Percentiles rank a stretch among this genome's conserved stretches.
These are phyloP conservation scores for Edaphochlamys debaryana DNA, from an alignment of 139 green algal genomes.

Conservation along the genomic window DNA sequence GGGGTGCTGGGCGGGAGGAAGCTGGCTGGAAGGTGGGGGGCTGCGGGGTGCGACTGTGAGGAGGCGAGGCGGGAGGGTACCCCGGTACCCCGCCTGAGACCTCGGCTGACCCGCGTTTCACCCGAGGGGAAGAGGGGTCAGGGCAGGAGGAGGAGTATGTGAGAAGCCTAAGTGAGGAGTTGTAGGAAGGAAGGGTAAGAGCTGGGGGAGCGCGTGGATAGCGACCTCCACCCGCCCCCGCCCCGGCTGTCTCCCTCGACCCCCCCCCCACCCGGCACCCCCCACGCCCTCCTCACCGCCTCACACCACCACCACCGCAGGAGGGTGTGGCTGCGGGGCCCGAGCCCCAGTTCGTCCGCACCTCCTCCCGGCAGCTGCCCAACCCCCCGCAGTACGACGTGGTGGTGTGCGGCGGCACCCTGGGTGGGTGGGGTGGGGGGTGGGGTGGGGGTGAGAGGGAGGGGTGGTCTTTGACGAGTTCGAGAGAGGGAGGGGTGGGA, in stretches of 20 bases:
- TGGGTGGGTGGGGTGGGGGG: constrained; percentile 76
- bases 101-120: no score
- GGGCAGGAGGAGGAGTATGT: no score
- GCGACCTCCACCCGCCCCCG: not conserved
- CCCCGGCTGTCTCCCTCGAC: not conserved
- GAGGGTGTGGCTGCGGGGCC: constrained; percentile 40
- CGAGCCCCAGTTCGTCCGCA: constrained; percentile 68
- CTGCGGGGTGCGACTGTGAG: not conserved
- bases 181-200: not conserved
- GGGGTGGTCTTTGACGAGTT: constrained; percentile 6
- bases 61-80: not conserved
- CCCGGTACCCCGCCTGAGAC: no score
- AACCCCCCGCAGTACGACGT: constrained; percentile 71
- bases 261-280: no score
- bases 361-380: constrained; percentile 19
- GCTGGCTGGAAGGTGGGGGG: not conserved
- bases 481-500: no score
- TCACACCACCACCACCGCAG: no score
- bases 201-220: not conserved
- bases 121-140: no score
- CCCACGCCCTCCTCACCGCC: no score
- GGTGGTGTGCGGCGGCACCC: constrained; percentile 90
- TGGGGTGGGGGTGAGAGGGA: not conserved
- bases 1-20: not conserved
- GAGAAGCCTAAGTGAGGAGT: not conserved